Evolutionary conservation across 768 basidiomycete species (phyloP).

Genomic region (Suillus brevipes): DNA sequence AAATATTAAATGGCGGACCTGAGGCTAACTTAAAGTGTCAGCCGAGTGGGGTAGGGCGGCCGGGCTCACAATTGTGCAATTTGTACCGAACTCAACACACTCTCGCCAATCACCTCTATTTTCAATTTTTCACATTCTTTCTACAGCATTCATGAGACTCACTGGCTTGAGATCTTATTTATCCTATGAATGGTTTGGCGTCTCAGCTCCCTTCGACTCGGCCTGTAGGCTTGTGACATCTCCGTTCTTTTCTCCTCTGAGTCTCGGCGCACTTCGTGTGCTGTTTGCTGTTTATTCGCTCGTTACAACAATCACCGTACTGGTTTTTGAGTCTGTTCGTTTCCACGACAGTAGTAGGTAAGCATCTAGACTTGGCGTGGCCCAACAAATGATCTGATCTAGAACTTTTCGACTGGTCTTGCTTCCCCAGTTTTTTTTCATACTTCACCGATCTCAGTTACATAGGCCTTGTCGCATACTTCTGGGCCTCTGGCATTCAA

Average conservation of each 20-base stretch:
- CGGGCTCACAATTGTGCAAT: not conserved
- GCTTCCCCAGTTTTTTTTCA: constrained; percentile 49
- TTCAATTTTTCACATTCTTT: not conserved
- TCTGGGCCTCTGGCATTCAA: constrained; percentile 58
- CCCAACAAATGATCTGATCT: not conserved
- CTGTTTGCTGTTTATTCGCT: constrained; percentile 53
- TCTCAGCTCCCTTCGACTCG: constrained; percentile 42
- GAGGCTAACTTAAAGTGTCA: not conserved
- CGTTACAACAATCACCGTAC: constrained; percentile 37
- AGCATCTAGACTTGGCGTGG: constrained; percentile 17
- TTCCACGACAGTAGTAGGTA: constrained; percentile 29
- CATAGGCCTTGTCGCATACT: constrained; percentile 62
- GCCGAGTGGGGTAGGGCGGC: not conserved
- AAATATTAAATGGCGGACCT: not conserved
- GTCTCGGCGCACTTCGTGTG: constrained; percentile 47
- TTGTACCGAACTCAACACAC: not conserved
- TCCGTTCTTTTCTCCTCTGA: constrained; percentile 39
- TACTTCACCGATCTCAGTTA: constrained; percentile 68
- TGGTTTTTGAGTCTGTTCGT: constrained; percentile 29
- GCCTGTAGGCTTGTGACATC: constrained; percentile 41
- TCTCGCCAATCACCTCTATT: not conserved
- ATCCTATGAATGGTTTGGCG: constrained; percentile 32
- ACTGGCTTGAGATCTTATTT: constrained; percentile 9
- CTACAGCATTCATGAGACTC: constrained; percentile 12
- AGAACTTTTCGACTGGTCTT: constrained; percentile 5